Evolutionary conservation across 2,329 filamentous ascomycete species (phyloP), one percentile per base, ranked within the genome.

Genomic region (Allantophomopsis lycopodina): DNA sequence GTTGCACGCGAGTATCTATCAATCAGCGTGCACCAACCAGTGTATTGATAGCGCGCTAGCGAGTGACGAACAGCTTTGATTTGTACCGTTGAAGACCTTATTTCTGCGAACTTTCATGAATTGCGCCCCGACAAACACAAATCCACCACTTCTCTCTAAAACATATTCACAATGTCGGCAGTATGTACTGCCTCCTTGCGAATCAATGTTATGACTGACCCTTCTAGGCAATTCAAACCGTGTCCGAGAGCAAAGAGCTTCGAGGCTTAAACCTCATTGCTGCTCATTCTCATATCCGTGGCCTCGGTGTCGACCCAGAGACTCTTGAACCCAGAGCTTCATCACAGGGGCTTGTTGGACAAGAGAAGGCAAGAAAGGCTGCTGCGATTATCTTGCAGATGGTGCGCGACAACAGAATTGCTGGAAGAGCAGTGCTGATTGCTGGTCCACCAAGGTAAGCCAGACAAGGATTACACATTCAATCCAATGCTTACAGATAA

Each of bases 381-480:
- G 91, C 91, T 3, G 91, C 89, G 1, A 83, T 98, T 37, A 94
- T 98, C 53, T 66, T 98, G 45, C 87, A 94, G 67, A 98, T 98
- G 91, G 93, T 94, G 53, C 95, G 94, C 65, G 87, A 95, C 57
- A 89, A 89, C 55, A 96, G 95, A 69, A 96, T 98, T 64, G 91
- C 91, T 43, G 91, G 91, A 39, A 79, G 89, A 54, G 91, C 91
- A 28, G 84, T 95, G 23, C 68, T 98, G 51, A 94, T 98, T 54
- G 89, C 91, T 37, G 91, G 91, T 0, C 91, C 91, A 44, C 91
- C 91, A 4, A 89, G 76, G 76, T 78, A 63, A 43, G 59, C 43
- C 15, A 16, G n/a, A 34, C n/a, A 17, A n/a, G 12, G 34, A 17
- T 18, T 20, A 13, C 16, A 8, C n/a, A 36, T 21, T 18, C 23